Evolutionary conservation across 2,329 filamentous ascomycete species (phyloP).

Genomic region (Meredithiella fracta): DNA sequence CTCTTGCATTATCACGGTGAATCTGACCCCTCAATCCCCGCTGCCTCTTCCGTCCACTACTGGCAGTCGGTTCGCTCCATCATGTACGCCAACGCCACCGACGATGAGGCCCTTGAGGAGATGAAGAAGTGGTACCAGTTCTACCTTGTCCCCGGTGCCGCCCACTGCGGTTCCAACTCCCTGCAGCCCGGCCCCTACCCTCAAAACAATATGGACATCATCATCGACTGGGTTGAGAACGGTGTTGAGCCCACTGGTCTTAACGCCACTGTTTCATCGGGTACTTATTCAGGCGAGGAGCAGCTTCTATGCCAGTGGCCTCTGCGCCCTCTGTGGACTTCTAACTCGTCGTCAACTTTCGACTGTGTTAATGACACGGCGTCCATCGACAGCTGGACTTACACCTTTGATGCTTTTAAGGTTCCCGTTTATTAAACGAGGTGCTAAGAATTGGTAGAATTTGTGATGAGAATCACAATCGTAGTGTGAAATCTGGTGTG

Average conservation of each 20-base stretch:
- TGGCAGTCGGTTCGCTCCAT: conserved; percentile 19
- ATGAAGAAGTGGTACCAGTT: conserved; percentile 27
- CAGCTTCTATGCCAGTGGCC: conserved; percentile 1
- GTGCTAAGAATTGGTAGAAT: no score
- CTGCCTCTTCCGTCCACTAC: conserved; percentile 21
- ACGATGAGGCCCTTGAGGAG: conserved; percentile 22
- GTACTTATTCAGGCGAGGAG: neutral
- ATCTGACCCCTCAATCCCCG: conserved; percentile 23
- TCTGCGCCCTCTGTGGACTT: neutral
- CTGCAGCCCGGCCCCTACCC: conserved; percentile 19
- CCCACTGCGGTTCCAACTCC: conserved; percentile 26
- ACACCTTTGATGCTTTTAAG: neutral
- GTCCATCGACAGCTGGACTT: neutral
- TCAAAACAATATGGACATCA: conserved; percentile 23
- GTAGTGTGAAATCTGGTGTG: no score
- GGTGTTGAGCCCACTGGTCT: conserved; percentile 12
- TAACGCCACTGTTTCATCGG: conserved; percentile 2
- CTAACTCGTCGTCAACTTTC: neutral
- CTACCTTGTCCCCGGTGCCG: conserved; percentile 35
- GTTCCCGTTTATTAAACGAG: neutral
- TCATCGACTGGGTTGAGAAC: conserved; percentile 25
- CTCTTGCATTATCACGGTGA: conserved; percentile 27
- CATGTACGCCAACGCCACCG: conserved; percentile 9
- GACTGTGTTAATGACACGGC: conserved; percentile 1
- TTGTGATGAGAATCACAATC: no score